Base-by-base conservation (phyloP, 805 yeast species). In the Isabelozyma pseudorhagii region DNA sequence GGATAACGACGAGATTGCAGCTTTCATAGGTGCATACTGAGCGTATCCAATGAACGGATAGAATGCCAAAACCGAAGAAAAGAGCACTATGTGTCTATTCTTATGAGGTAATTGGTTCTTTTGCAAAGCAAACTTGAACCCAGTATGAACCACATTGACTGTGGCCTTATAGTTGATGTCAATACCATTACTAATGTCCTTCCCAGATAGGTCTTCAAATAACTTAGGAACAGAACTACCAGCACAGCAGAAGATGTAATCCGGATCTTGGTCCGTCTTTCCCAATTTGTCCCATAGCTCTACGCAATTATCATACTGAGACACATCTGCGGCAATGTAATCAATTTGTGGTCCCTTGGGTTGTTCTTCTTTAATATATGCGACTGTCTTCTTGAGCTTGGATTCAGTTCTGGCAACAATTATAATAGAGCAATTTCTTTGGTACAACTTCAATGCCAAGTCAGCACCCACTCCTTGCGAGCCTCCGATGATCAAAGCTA, bases 391-490 rank as follows among this genome's bases (percentile, higher is more conserved):
- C 39, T 68, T 55, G 40, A 93, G 72, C 57, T 84, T 85, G 4
- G 76, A 46, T 51, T 78, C 84, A 0, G 93, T 85, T 55, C 99
- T 75, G 1, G 97, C 90, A 10, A 92, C 86, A 15, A 94, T 67
- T 1, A 87, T 71, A 1, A 92, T 88, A 47, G 80, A 77, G 38
- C 91, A 87, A 3, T 85, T 84, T 15, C 62, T 57, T 2, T 73
- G 52, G 49, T 77, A 81, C 43, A 85, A 70, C 48, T 79, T 74
- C 40, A 72, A 70, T 0, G 96, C 96, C 49, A 93, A 66, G 38
- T 86, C 88, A 3, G 83, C 83, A 0, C 99, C 99, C 1, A 93
- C 72, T 0, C 99, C 99, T 61, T 93, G 99, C 0, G 97, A 90
- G 0, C 90, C 98, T 3, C 99, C 99, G 0, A 96, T 81, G n/a